phyloP scores from a whole-genome alignment of 768 basidiomycete species.

The Suillus clintonianus region DNA sequence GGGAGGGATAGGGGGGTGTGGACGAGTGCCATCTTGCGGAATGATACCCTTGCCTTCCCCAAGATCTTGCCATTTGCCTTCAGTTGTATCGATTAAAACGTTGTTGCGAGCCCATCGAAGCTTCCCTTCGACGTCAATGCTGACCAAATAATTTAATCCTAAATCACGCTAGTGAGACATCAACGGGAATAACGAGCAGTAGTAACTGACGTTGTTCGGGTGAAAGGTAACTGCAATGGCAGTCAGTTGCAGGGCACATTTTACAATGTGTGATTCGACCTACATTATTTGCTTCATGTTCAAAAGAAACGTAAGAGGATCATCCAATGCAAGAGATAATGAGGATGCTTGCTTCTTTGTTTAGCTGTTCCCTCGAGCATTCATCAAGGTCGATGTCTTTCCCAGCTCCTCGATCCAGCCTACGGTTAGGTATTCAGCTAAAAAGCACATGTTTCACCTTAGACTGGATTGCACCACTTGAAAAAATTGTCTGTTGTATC shows the following conservation, averaged over 20 bases:
- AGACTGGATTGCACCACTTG: constrained; percentile 42
- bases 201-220: constrained; percentile 50
- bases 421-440: constrained; percentile 20
- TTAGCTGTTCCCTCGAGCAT: constrained; percentile 59
- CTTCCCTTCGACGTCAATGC: constrained; percentile 52
- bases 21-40: constrained; percentile 20
- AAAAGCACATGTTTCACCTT: not conserved
- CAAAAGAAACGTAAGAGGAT: not conserved
- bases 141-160: constrained; percentile 68
- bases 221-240: constrained; percentile 49
- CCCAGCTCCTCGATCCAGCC: constrained; percentile 65
- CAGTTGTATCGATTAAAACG: constrained; percentile 59
- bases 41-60: constrained; percentile 57
- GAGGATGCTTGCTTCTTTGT: constrained; percentile 49
- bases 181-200: not conserved
- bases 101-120: constrained; percentile 61
- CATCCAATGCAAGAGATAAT: not conserved
- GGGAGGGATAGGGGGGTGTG: constrained; percentile 10
- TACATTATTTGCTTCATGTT: constrained; percentile 45
- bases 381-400: constrained; percentile 56
- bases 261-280: constrained; percentile 13
- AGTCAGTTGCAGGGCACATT: not conserved
- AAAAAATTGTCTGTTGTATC: constrained; percentile 72
- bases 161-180: not conserved
- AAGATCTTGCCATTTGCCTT: constrained; percentile 63